A percentile compares a stretch with the other conserved stretches of the same genome.
These are phyloP conservation scores for Rhodotorula toruloides DNA, from an alignment of 768 basidiomycete species.

Conservation along the genomic window DNA sequence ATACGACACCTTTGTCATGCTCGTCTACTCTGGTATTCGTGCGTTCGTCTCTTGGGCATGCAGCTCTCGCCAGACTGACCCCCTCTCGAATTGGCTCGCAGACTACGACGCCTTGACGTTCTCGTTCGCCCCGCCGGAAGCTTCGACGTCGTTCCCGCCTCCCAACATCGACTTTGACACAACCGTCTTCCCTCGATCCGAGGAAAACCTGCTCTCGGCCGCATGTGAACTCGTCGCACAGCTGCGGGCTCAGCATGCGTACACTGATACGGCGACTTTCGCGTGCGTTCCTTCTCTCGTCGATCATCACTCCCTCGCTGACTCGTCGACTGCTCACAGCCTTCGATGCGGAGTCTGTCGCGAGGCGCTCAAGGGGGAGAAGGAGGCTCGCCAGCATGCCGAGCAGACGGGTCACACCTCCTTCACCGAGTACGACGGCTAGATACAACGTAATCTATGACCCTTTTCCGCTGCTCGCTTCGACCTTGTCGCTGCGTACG, in stretches of 20 bases:
- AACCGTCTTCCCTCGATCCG: constrained; percentile 52
- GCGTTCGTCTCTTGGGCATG: constrained; percentile 40
- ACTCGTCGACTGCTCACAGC: background rate
- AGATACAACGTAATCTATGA: background rate
- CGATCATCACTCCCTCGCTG: background rate
- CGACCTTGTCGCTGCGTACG: too few relatives aligned
- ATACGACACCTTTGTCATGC: constrained; percentile 53
- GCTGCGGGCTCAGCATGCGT: constrained; percentile 63
- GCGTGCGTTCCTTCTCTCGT: constrained; percentile 49
- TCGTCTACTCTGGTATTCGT: constrained; percentile 92
- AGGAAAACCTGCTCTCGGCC: constrained; percentile 41
- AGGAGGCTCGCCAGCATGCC: constrained; percentile 83
- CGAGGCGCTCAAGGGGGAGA: constrained; percentile 84
- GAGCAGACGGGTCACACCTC: constrained; percentile 74
- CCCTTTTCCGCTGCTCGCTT: too few relatives aligned
- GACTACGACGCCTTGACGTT: constrained; percentile 85
- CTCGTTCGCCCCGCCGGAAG: constrained; percentile 69
- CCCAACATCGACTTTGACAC: constrained; percentile 70
- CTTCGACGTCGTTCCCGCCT: constrained; percentile 45
- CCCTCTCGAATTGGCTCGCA: background rate
- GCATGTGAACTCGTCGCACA: constrained; percentile 66
- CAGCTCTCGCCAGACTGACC: background rate
- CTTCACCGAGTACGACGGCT: constrained; percentile 60
- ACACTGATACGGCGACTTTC: constrained; percentile 81
- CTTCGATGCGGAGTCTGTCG: constrained; percentile 61